Evolutionary conservation across 257 asterid genomes (phyloP).

Genomic region (Jaltomata sinuosa): DNA sequence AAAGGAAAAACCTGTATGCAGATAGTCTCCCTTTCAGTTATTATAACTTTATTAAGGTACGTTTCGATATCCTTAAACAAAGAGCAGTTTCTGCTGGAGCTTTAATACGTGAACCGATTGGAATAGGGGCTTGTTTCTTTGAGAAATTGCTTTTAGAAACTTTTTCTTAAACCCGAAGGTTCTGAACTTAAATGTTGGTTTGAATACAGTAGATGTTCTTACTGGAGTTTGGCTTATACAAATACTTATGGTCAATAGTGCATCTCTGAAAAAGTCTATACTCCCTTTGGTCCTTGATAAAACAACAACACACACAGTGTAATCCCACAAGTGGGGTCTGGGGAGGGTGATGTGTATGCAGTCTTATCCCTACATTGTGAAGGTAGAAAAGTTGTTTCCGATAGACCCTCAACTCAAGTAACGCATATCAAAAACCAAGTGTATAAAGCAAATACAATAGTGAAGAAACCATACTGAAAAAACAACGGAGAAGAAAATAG

Average conservation of each 20-base stretch:
- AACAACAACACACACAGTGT: no score
- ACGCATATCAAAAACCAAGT: no score
- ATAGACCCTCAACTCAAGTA: no score
- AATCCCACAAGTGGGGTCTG: no score
- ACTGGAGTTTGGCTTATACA: neutral
- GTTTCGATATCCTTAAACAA: neutral
- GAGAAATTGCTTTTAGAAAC: neutral
- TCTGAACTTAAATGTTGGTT: neutral
- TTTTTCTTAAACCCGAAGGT: neutral
- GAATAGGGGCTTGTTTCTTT: neutral
- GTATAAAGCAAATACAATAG: no score
- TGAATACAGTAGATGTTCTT: neutral
- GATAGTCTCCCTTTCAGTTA: slow-evolving; percentile 63
- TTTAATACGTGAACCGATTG: neutral
- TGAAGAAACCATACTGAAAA: no score
- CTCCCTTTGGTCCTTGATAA: neutral
- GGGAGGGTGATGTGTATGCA: no score
- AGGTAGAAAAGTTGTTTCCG: no score
- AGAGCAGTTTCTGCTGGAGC: neutral
- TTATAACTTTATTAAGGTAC: slow-evolving; percentile 49
- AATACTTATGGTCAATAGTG: neutral
- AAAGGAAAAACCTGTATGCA: slow-evolving; percentile 52
- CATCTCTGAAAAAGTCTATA: neutral
- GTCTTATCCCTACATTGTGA: no score
- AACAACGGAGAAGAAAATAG: no score